Evolutionary conservation across 352 stramenopile genomes (phyloP).

Genomic region (Phytophthora palmivora): DNA sequence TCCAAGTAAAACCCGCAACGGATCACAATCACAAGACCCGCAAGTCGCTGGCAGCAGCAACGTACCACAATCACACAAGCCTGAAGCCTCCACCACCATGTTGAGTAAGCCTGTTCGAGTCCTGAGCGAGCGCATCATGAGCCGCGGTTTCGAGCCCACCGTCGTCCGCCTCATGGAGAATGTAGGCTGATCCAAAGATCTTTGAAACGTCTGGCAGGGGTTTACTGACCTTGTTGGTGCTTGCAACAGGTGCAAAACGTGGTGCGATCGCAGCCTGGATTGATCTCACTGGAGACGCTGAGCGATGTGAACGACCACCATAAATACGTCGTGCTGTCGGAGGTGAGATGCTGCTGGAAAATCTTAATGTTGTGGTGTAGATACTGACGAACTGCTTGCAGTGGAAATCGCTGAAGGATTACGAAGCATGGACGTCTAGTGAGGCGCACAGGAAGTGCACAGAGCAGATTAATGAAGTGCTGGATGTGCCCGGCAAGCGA

Average conservation of each 20-base stretch:
- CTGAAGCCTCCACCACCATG: conserved; percentile 22
- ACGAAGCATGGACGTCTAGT: conserved; percentile 78
- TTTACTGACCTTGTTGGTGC: background rate
- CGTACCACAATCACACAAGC: background rate
- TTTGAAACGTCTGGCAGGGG: background rate
- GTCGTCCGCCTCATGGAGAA: conserved; percentile 85
- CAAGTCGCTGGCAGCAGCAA: conserved; percentile 2
- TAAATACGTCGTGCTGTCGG: conserved; percentile 88
- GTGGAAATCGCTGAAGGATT: conserved; percentile 86
- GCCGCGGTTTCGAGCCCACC: conserved; percentile 82
- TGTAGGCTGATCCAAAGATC: conserved; percentile 29
- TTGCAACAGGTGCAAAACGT: conserved; percentile 70
- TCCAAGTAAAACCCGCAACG: too few relatives aligned
- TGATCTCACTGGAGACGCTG: conserved; percentile 85
- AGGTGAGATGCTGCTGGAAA: conserved; percentile 44
- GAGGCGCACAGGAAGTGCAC: conserved; percentile 86
- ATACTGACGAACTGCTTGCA: conserved; percentile 26
- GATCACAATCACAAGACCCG: conserved; percentile 27
- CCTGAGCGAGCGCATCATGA: conserved; percentile 88
- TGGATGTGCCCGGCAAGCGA: conserved; percentile 86
- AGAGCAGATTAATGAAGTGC: conserved; percentile 85
- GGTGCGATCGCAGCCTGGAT: conserved; percentile 73
- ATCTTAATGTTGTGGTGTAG: background rate
- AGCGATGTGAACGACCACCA: conserved; percentile 87
- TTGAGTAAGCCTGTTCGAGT: conserved; percentile 72